Conservation (phyloP, 805 yeast genomes). For the Sugiyamaella americana region DNA sequence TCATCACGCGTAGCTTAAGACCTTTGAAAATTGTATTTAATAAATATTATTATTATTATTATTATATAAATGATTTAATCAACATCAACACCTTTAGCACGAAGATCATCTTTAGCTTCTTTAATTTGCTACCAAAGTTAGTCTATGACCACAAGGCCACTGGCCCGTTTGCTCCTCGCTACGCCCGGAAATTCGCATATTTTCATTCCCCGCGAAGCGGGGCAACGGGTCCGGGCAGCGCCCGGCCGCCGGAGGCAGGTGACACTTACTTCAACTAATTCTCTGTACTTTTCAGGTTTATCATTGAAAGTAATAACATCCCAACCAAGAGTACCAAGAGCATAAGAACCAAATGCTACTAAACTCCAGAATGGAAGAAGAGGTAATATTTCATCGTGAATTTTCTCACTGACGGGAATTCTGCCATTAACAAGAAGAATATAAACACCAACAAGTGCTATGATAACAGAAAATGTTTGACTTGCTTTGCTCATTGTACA, state of each 20-base stretch:
- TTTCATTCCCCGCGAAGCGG: background rate
- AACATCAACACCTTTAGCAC: slow-evolving; percentile 49
- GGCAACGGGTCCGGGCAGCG: background rate
- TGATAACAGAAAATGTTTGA: slow-evolving; percentile 46
- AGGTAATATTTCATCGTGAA: slow-evolving; percentile 53
- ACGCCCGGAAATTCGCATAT: no score
- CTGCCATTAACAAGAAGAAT: slow-evolving; percentile 45
- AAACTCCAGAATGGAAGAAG: slow-evolving; percentile 65
- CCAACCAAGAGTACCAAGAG: slow-evolving; percentile 61
- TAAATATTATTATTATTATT: no score
- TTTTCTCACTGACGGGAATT: slow-evolving; percentile 46
- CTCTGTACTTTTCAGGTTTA: slow-evolving; percentile 60
- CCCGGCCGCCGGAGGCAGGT: background rate
- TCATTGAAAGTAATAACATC: slow-evolving; percentile 65
- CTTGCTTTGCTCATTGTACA: slow-evolving; percentile 71
- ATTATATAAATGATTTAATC: slow-evolving; percentile 7
- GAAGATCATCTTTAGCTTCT: slow-evolving; percentile 56
- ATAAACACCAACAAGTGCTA: slow-evolving; percentile 47
- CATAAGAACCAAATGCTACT: slow-evolving; percentile 62
- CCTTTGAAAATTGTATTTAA: no score
- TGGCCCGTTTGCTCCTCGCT: no score
- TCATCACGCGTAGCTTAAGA: no score
- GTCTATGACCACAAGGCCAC: no score
- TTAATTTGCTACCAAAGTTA: slow-evolving; percentile 38
- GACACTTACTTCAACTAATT: slow-evolving; percentile 42